Evolutionary conservation across 2,329 filamentous ascomycete species (phyloP).

Genomic region (Exutisphaerella laricina): DNA sequence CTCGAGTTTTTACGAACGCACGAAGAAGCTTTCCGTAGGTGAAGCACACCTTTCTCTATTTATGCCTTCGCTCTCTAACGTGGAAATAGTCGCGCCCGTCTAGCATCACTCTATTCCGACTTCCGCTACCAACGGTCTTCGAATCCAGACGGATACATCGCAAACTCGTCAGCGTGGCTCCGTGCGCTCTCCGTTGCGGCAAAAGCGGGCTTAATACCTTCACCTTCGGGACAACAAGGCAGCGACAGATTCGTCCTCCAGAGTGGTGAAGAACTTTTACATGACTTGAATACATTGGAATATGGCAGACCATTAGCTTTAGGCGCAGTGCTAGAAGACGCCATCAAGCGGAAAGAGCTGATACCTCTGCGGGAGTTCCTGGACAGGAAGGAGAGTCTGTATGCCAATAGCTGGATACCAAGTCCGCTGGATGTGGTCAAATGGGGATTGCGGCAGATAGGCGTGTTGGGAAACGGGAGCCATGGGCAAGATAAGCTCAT

Average conservation of each 20-base stretch:
- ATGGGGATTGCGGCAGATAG: conserved; percentile 70
- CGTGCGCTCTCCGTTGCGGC: conserved; percentile 65
- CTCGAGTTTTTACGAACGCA: conserved; percentile 53
- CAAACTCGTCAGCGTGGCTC: conserved; percentile 76
- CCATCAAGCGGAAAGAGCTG: conserved; percentile 62
- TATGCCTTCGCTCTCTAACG: conserved; percentile 11
- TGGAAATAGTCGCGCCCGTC: conserved; percentile 56
- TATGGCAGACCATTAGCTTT: conserved; percentile 78
- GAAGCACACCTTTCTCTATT: conserved; percentile 18
- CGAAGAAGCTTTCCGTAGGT: conserved; percentile 47
- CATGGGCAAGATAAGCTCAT: conserved; percentile 50
- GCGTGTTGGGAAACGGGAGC: conserved; percentile 18
- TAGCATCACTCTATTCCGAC: conserved; percentile 84
- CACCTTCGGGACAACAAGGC: conserved; percentile 28
- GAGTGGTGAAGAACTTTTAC: conserved; percentile 58
- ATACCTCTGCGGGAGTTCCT: conserved; percentile 67
- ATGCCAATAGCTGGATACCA: conserved; percentile 62
- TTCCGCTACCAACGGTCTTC: conserved; percentile 67
- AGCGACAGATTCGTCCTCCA: conserved; percentile 48
- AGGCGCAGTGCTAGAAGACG: conserved; percentile 71
- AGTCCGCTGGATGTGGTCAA: conserved; percentile 58
- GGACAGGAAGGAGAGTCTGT: conserved; percentile 61
- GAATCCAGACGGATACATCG: conserved; percentile 79
- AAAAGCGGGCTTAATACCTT: conserved; percentile 55
- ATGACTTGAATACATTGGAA: conserved; percentile 67